Evolutionary conservation across 2,329 filamentous ascomycete species (phyloP).

Genomic region (Monilinia aucupariae): DNA sequence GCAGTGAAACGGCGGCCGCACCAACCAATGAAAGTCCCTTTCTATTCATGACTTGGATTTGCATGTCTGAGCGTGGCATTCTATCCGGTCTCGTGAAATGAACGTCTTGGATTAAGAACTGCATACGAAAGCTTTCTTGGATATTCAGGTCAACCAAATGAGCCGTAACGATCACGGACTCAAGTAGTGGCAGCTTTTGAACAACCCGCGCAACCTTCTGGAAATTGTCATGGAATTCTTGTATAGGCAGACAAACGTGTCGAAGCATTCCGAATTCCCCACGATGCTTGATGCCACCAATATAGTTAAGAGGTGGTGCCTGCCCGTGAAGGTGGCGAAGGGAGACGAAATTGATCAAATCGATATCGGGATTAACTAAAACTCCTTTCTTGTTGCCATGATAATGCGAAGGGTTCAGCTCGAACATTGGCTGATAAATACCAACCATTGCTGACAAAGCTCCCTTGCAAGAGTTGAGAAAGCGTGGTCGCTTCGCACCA

Average conservation of each 20-base stretch:
- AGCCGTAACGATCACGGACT: background rate
- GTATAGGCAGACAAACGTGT: background rate
- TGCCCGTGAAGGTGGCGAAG: background rate
- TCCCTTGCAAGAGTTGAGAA: background rate
- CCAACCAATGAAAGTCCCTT: background rate
- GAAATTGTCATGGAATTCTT: background rate
- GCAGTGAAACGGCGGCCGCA: background rate
- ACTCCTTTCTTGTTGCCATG: background rate
- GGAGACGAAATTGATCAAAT: background rate
- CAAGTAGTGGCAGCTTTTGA: conserved; percentile 1
- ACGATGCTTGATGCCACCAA: background rate
- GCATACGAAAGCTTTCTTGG: background rate
- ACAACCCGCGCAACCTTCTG: background rate
- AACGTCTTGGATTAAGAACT: background rate
- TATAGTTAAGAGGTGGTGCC: background rate
- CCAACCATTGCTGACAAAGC: background rate
- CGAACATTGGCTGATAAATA: background rate
- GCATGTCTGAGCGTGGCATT: conserved; percentile 1
- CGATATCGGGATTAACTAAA: background rate
- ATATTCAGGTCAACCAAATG: background rate
- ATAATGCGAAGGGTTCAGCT: background rate
- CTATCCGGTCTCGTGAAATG: background rate
- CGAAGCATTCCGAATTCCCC: background rate
- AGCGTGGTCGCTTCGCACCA: background rate
- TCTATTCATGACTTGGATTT: background rate